Evolutionary conservation across 495 filamentous ascomycete genomes (phyloP).

Genomic region (Articulospora tetracladia): DNA sequence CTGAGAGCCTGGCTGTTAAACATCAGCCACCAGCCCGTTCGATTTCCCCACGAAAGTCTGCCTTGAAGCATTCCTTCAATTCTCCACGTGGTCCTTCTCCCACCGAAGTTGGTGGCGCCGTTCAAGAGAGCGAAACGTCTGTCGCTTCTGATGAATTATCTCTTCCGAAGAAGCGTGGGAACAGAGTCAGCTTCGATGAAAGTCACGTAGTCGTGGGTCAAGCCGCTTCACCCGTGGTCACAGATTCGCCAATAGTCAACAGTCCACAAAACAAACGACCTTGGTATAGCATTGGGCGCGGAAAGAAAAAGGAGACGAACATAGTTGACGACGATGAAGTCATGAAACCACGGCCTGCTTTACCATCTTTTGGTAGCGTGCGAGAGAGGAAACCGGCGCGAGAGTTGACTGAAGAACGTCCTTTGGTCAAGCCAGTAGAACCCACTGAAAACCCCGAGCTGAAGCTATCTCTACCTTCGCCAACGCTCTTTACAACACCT

Average conservation of each 20-base stretch:
- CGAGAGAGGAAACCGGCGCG: slow-evolving; percentile 44
- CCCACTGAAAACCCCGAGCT: not conserved
- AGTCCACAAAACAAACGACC: slow-evolving; percentile 46
- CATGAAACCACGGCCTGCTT: slow-evolving; percentile 69
- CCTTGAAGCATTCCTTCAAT: slow-evolving; percentile 61
- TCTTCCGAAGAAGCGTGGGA: slow-evolving; percentile 59
- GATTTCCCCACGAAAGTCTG: slow-evolving; percentile 81
- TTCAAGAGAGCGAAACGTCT: slow-evolving; percentile 49
- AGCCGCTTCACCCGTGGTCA: slow-evolving; percentile 48
- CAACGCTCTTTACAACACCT: slow-evolving; percentile 20
- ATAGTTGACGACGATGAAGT: slow-evolving; percentile 49
- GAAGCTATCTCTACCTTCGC: slow-evolving; percentile 16
- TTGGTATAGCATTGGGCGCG: slow-evolving; percentile 50
- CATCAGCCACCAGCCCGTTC: slow-evolving; percentile 80
- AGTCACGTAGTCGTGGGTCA: slow-evolving; percentile 54
- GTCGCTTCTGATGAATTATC: slow-evolving; percentile 56
- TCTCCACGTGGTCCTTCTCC: slow-evolving; percentile 20
- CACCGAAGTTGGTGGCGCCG: not conserved
- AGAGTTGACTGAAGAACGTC: slow-evolving; percentile 38
- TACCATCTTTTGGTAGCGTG: slow-evolving; percentile 84
- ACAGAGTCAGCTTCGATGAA: slow-evolving; percentile 86
- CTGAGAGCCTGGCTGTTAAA: slow-evolving; percentile 50
- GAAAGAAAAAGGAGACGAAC: slow-evolving; percentile 40
- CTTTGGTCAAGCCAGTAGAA: slow-evolving; percentile 47
- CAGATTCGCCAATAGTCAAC: slow-evolving; percentile 41